Base-by-base conservation (phyloP, 1,284 basidiomycete species). In the Apiotrichum veenhuisii region DNA sequence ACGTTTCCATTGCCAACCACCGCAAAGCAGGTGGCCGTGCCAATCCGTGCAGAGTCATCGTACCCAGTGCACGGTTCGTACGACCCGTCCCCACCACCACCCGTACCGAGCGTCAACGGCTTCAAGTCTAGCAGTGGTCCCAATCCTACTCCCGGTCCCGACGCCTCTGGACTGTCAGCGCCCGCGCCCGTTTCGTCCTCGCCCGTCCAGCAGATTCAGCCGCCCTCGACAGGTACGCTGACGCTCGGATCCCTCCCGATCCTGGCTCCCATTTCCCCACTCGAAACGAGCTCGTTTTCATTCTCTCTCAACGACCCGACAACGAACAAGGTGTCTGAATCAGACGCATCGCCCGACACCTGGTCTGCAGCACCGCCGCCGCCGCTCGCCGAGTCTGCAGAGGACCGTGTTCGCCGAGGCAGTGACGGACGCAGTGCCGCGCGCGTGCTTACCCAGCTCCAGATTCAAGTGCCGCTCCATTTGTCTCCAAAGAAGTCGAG, bases 241-340 rank as follows among this genome's bases (percentile, higher is more conserved):
- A 30, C 34, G 47, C 54, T 50, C 46, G 58, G 42, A 50, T 53
- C 69, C 25, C 58, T 66, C 36, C 67, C 69, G 23, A 48, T 50
- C 26, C 46, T 69, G 7, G 68, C 67, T 3, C 67, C 67, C 41
- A 62, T 68, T 37, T 65, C 66, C 7, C 64, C 68, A 14, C 55
- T 67, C n/a, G 50, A 52, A n/a, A 54, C 62, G 5, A 51, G 54
- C n/a, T 58, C 63, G 8, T 50, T 62, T 34, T 14, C 36, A 15
- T 48, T 33, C 41, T 41, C 55, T 2, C 40, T 40, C 40, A 48
- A 30, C 50, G 26, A 38, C 45, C 40, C 22, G 22, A 38, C 42
- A 43, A 25, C 40, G 2, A 20, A 18, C n/a, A 22, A 20, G 18
- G 20, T 5, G n/a, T n/a, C n/a, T n/a, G n/a, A n/a, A n/a, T n/a